These are phyloP conservation scores for Cenchrus fungigraminus DNA, from an alignment of 176 grass and related monocot species.

Conservation along the genomic window DNA sequence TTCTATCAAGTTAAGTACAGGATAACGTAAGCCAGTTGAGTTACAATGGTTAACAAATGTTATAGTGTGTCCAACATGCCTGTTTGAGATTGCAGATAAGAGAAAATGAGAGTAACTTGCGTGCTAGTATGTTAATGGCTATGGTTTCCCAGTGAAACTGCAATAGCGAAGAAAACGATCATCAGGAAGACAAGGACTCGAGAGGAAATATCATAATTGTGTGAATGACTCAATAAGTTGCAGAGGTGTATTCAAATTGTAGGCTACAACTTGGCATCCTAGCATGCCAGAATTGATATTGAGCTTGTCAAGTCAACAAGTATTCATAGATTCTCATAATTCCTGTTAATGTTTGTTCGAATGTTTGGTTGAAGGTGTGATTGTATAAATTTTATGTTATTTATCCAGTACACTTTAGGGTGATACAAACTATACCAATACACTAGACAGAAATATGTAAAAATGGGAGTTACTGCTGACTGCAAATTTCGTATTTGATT, in stretches of 20 bases:
- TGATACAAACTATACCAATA: not conserved
- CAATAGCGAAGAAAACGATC: not conserved
- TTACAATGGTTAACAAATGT: not conserved
- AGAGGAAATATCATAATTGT: not conserved
- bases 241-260: not conserved
- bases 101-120: not conserved
- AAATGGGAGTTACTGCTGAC: not conserved
- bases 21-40: not conserved
- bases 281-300: not conserved
- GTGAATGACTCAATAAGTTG: not conserved
- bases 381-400: not conserved
- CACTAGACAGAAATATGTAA: not conserved
- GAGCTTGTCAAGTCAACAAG: not conserved
- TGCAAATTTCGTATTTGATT: not conserved
- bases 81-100: not conserved
- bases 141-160: not conserved
- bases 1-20: not conserved
- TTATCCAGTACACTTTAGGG: not conserved
- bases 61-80: not conserved
- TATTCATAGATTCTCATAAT: not conserved
- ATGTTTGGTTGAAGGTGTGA: not conserved
- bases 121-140: not conserved
- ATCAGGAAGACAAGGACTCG: not conserved
- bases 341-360: not conserved
- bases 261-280: constrained; percentile 3